These are phyloP conservation scores for Pseudopediastrum boryanum DNA, from an alignment of 139 green algal species.

Conservation along the genomic window DNA sequence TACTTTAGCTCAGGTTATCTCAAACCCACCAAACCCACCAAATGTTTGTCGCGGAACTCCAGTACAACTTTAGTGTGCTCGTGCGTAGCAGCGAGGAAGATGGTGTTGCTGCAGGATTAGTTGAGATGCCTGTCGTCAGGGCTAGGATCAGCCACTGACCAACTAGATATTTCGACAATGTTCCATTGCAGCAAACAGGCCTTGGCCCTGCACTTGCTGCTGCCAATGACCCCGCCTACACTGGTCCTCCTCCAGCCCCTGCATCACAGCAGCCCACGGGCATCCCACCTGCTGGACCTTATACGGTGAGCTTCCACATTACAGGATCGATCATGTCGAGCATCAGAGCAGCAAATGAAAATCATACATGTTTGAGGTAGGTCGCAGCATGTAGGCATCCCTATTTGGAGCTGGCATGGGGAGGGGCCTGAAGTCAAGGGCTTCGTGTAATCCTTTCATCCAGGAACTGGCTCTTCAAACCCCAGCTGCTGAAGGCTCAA, in stretches of 20 bases:
- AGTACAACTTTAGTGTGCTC: background rate
- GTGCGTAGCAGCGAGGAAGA: background rate
- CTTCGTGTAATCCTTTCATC: too few relatives aligned
- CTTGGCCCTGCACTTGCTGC: too few relatives aligned
- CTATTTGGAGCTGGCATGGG: too few relatives aligned
- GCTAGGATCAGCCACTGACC: background rate
- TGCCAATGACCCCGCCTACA: constrained; percentile 43
- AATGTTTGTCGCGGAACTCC: background rate
- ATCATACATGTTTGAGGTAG: background rate
- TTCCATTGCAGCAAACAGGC: constrained; percentile 38
- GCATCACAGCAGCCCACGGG: constrained; percentile 22
- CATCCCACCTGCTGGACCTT: constrained; percentile 53
- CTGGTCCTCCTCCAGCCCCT: background rate
- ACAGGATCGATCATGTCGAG: background rate
- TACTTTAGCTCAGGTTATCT: background rate
- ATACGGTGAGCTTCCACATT: constrained; percentile 62
- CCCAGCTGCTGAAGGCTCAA: background rate
- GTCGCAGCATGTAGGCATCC: background rate
- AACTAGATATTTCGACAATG: background rate
- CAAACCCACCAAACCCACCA: background rate
- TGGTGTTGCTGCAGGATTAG: background rate
- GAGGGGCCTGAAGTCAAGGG: too few relatives aligned
- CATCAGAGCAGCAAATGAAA: background rate
- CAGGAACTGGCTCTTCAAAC: background rate
- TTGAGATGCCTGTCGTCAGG: background rate